These are phyloP conservation scores for Podospora appendiculata DNA, from an alignment of 495 filamentous ascomycete species.

Conservation along the genomic window DNA sequence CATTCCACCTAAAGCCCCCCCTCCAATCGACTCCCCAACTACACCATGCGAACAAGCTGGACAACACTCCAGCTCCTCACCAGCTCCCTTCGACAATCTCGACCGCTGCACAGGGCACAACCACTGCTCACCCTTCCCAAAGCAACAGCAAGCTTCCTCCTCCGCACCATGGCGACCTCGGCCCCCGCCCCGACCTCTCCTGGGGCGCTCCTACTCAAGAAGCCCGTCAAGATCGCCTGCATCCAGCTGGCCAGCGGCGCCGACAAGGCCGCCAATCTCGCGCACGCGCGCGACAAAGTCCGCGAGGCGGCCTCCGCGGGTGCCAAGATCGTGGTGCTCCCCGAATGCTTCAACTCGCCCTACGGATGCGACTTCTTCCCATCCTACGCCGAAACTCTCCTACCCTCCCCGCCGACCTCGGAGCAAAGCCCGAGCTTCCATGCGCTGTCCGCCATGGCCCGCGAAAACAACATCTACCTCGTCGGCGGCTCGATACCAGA, in stretches of 20 bases:
- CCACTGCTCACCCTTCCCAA: background rate
- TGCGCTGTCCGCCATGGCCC: conserved; percentile 70
- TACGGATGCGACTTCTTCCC: conserved; percentile 90
- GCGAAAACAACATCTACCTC: conserved; percentile 67
- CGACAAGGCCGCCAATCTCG: conserved; percentile 81
- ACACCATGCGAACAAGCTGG: too few species aligned
- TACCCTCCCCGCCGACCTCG: conserved; percentile 65
- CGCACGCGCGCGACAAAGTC: conserved; percentile 71
- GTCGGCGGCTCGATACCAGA: conserved; percentile 94
- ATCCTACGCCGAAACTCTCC: conserved; percentile 80
- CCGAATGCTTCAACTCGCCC: conserved; percentile 97
- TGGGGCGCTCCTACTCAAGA: conserved; percentile 51
- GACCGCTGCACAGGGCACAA: too few species aligned
- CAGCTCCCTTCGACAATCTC: background rate
- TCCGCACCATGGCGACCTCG: conserved; percentile 44
- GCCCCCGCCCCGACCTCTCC: conserved; percentile 45
- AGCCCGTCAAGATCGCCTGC: conserved; percentile 73
- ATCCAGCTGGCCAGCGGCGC: conserved; percentile 72
- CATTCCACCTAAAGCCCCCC: too few species aligned
- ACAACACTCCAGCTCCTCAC: background rate
- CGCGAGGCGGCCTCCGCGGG: conserved; percentile 69
- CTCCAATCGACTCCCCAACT: too few species aligned
- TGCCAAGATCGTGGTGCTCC: conserved; percentile 64
- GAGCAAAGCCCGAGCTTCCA: conserved; percentile 74
- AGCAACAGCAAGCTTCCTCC: background rate